Percentiles rank a stretch among this genome's conserved stretches.
phyloP scores from a whole-genome alignment of 495 filamentous ascomycete genomes.

The Penicilliopsis zonata region DNA sequence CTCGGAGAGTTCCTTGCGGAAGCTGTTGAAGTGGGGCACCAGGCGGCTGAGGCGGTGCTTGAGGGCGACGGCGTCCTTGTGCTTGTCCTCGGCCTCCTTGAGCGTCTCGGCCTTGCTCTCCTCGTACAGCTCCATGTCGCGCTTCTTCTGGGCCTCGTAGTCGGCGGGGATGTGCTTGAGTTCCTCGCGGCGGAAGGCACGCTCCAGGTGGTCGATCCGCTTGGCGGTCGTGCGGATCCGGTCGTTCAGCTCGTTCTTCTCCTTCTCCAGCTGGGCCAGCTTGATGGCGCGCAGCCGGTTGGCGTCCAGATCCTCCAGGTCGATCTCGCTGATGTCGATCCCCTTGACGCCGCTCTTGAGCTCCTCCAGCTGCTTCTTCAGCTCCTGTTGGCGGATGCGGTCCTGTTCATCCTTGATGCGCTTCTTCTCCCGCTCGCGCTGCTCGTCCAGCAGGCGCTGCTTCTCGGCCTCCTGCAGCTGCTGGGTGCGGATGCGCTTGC shows the following conservation, averaged over 20 bases:
- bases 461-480: slow-evolving; percentile 80
- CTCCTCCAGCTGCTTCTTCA: slow-evolving; percentile 91
- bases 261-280: slow-evolving; percentile 87
- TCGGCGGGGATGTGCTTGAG: slow-evolving; percentile 81
- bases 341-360: slow-evolving; percentile 78
- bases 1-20: slow-evolving; percentile 66
- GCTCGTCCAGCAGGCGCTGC: slow-evolving; percentile 77
- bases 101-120: slow-evolving; percentile 61
- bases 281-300: slow-evolving; percentile 86
- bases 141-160: slow-evolving; percentile 72
- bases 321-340: slow-evolving; percentile 64
- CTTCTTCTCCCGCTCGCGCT: slow-evolving; percentile 78
- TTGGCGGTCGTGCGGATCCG: slow-evolving; percentile 84
- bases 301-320: slow-evolving; percentile 76
- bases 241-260: slow-evolving; percentile 89
- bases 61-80: slow-evolving; percentile 78
- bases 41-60: slow-evolving; percentile 83
- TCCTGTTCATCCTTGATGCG: slow-evolving; percentile 83
- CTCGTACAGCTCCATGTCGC: slow-evolving; percentile 72
- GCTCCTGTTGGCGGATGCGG: slow-evolving; percentile 82
- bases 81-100: slow-evolving; percentile 71
- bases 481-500: slow-evolving; percentile 71
- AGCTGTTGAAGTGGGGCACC: slow-evolving; percentile 67
- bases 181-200: slow-evolving; percentile 91
- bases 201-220: slow-evolving; percentile 94